A percentile compares a stretch with the other conserved stretches of the same genome.
phyloP scores from a whole-genome alignment of 192 early-diverging fungal genomes.

The Dissophora globulifera region DNA sequence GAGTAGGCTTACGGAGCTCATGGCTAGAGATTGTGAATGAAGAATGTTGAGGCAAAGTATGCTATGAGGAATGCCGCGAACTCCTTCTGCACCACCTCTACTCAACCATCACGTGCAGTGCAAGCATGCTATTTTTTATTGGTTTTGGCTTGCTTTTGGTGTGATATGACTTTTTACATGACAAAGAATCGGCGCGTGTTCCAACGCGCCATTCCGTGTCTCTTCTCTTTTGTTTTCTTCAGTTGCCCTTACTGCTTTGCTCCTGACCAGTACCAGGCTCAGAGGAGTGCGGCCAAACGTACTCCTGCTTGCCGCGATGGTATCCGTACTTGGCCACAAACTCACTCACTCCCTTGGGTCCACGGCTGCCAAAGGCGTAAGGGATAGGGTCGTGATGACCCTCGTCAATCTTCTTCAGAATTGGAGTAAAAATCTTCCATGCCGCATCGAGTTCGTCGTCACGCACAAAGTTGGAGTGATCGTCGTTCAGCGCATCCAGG shows the following conservation, averaged over 20 bases:
- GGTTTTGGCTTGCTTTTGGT: no score
- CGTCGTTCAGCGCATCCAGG: constrained; percentile 89
- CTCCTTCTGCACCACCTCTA: no score
- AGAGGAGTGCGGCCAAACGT: constrained; percentile 60
- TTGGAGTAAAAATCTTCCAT: constrained; percentile 98
- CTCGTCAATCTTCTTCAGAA: constrained; percentile 84
- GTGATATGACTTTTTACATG: no score
- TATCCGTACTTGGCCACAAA: constrained; percentile 76
- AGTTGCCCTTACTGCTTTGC: constrained; percentile 6
- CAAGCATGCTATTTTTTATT: no score
- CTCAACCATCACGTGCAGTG: no score
- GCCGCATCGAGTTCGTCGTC: constrained; percentile 94
- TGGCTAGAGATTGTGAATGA: constrained; percentile 9
- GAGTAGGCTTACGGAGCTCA: constrained; percentile 23
- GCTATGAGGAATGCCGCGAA: no score
- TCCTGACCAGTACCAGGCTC: constrained; percentile 37
- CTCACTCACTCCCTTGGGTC: constrained; percentile 79
- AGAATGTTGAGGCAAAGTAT: no score
- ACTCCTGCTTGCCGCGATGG: constrained; percentile 48
- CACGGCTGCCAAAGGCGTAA: constrained; percentile 87
- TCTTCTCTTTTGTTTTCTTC: no score
- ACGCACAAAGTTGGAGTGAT: constrained; percentile 96
- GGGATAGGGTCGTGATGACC: constrained; percentile 62
- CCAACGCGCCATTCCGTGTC: no score
- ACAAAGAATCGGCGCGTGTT: no score